Conservation (phyloP, 2,329 filamentous ascomycete species). For the Thermomyces lanuginosus region DNA sequence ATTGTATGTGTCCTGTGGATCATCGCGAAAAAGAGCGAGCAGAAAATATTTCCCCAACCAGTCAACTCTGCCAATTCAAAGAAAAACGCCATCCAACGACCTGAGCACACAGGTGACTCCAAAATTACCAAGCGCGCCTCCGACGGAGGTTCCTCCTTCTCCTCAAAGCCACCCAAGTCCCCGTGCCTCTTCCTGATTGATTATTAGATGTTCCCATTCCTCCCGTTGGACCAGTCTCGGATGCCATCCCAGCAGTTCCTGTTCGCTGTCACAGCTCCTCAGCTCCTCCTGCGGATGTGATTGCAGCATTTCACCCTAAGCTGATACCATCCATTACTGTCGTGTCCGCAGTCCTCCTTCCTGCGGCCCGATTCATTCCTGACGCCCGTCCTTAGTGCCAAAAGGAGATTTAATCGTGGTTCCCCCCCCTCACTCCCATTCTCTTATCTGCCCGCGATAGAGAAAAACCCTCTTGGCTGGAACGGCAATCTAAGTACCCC, state of each 20-base stretch:
- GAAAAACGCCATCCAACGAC: too few relatives aligned
- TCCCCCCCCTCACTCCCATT: too few relatives aligned
- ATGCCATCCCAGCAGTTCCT: background rate
- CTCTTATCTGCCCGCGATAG: too few relatives aligned
- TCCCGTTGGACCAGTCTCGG: background rate
- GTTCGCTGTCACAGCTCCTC: background rate
- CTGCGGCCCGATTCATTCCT: constrained; percentile 6
- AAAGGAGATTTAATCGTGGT: constrained; percentile 5
- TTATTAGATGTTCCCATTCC: background rate
- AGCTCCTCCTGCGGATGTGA: constrained; percentile 1
- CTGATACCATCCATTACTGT: background rate
- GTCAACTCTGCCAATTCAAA: background rate
- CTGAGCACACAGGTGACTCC: too few relatives aligned
- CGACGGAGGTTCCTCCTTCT: too few relatives aligned
- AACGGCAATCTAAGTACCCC: too few relatives aligned
- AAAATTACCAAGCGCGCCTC: too few relatives aligned
- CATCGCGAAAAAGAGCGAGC: too few relatives aligned
- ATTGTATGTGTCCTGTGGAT: background rate
- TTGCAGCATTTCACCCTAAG: background rate
- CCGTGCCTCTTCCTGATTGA: too few relatives aligned
- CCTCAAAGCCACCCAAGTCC: too few relatives aligned
- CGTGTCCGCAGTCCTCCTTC: constrained; percentile 10
- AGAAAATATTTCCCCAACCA: background rate
- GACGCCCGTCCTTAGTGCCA: background rate
- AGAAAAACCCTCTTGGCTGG: too few relatives aligned